These are phyloP conservation scores for Pisolithus tinctorius DNA, from an alignment of 768 basidiomycete genomes.

Conservation along the genomic window DNA sequence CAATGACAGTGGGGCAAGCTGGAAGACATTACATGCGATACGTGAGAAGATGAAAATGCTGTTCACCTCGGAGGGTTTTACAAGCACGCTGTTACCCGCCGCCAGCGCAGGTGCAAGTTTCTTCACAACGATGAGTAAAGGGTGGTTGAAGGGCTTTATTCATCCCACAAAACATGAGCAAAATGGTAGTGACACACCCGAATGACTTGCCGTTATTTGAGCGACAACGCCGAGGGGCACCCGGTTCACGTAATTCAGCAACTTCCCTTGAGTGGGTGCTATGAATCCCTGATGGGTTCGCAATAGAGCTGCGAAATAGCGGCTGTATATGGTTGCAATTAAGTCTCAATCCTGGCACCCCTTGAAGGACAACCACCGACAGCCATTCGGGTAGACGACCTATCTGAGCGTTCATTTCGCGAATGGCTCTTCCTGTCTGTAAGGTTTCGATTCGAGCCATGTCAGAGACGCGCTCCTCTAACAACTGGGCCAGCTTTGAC, in stretches of 20 bases:
- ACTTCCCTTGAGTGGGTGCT: constrained; percentile 71
- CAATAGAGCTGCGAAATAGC: constrained; percentile 70
- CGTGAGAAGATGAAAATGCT: background rate
- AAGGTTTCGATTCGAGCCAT: constrained; percentile 61
- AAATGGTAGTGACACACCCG: background rate
- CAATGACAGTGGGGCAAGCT: constrained; percentile 76
- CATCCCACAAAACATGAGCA: background rate
- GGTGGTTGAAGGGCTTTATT: constrained; percentile 79
- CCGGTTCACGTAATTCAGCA: constrained; percentile 74
- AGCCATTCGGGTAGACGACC: constrained; percentile 80
- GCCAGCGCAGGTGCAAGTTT: constrained; percentile 84
- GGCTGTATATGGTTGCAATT: constrained; percentile 33
- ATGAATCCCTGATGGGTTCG: constrained; percentile 64
- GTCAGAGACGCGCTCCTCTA: constrained; percentile 52
- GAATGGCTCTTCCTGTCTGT: constrained; percentile 76
- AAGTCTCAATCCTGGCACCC: background rate
- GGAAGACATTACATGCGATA: background rate
- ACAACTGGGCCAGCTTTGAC: constrained; percentile 52
- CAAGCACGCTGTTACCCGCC: constrained; percentile 76
- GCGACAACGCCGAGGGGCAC: constrained; percentile 85
- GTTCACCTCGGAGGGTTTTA: constrained; percentile 72
- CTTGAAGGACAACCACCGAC: constrained; percentile 35
- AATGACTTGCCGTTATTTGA: constrained; percentile 66
- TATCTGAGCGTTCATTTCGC: constrained; percentile 80
- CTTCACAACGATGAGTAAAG: constrained; percentile 82